phyloP scores from a whole-genome alignment of 2,329 filamentous ascomycete species.

The Cryphonectria japonica region DNA sequence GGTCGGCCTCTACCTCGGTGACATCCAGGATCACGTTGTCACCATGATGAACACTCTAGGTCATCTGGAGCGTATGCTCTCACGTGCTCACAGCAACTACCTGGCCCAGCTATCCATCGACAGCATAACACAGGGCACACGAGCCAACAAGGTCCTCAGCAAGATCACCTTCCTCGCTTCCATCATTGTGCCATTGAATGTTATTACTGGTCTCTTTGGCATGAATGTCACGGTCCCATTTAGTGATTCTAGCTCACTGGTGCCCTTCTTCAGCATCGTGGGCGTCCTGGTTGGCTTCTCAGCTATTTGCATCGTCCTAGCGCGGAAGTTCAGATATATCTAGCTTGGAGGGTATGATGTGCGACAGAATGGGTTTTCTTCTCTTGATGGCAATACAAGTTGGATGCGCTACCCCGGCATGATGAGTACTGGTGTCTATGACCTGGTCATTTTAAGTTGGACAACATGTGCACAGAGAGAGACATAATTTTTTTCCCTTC shows the following conservation, averaged over 20 bases:
- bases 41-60: slow-evolving; percentile 97
- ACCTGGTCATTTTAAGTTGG: background rate
- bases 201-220: slow-evolving; percentile 84
- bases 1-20: slow-evolving; percentile 92
- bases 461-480: background rate
- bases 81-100: slow-evolving; percentile 92
- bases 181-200: slow-evolving; percentile 92
- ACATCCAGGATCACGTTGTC: slow-evolving; percentile 98
- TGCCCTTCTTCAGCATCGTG: slow-evolving; percentile 57
- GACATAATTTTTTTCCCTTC: background rate
- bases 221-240: slow-evolving; percentile 86
- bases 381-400: background rate
- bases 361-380: background rate
- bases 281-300: slow-evolving; percentile 58
- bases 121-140: slow-evolving; percentile 84
- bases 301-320: slow-evolving; percentile 49
- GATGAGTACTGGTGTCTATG: background rate
- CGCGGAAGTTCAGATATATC: slow-evolving; percentile 51
- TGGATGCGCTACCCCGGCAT: background rate
- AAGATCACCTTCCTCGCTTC: slow-evolving; percentile 95
- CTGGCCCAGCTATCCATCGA: slow-evolving; percentile 92
- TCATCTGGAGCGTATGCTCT: slow-evolving; percentile 98
- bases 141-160: slow-evolving; percentile 85
- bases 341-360: slow-evolving; percentile 32
- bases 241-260: slow-evolving; percentile 53